These are phyloP conservation scores for Pyronema omphalodes DNA, from an alignment of 495 filamentous ascomycete species.

Conservation along the genomic window DNA sequence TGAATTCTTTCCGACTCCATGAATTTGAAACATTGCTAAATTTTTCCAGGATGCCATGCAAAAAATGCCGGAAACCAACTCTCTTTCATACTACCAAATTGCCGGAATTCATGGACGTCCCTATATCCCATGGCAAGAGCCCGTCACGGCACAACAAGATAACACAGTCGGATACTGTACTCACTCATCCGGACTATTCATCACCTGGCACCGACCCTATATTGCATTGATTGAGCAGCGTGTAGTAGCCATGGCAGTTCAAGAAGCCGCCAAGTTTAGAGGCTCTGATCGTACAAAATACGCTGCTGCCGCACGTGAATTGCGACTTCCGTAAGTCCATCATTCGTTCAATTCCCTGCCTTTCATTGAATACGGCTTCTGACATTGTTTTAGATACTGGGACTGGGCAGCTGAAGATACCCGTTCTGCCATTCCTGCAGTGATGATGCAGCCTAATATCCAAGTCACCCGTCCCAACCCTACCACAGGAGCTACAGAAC, in stretches of 20 bases:
- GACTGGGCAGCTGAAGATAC: slow-evolving; percentile 14
- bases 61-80: slow-evolving; percentile 8
- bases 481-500: slow-evolving; percentile 2
- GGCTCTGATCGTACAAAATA: slow-evolving; percentile 12
- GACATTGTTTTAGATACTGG: slow-evolving; percentile 11
- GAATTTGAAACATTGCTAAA: not conserved
- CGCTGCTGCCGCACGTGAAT: not conserved
- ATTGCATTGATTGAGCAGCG: slow-evolving; percentile 37
- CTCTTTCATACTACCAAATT: slow-evolving; percentile 25
- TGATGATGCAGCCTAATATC: slow-evolving; percentile 2
- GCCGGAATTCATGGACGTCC: slow-evolving; percentile 27
- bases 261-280: slow-evolving; percentile 10
- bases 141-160: not conserved
- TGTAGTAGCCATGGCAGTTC: slow-evolving; percentile 6
- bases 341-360: not conserved
- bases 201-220: slow-evolving; percentile 57
- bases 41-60: slow-evolving; percentile 12
- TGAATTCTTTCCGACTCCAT: not conserved
- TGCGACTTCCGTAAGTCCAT: slow-evolving; percentile 16
- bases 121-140: slow-evolving; percentile 21
- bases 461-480: not conserved
- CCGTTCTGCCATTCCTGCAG: slow-evolving; percentile 9
- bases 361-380: not conserved
- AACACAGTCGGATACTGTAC: slow-evolving; percentile 39
- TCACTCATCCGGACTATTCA: slow-evolving; percentile 47